These are phyloP conservation scores for Curvularia sp. DNA, from an alignment of 2,329 filamentous ascomycete genomes.

Conservation along the genomic window DNA sequence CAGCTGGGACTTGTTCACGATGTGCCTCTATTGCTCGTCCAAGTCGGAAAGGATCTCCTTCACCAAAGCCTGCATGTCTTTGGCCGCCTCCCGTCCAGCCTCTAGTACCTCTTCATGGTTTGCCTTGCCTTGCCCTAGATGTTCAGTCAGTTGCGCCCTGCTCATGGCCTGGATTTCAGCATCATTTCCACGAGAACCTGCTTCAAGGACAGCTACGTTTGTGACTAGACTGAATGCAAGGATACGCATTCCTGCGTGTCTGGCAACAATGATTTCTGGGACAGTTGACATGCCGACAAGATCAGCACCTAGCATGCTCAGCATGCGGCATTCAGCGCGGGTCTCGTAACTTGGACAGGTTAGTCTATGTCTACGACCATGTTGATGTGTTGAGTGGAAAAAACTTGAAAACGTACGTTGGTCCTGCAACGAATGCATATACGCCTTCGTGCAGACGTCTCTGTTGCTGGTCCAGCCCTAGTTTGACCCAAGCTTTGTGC, in stretches of 20 bases:
- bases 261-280: constrained; percentile 71
- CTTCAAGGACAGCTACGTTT: constrained; percentile 67
- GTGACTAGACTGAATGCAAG: constrained; percentile 72
- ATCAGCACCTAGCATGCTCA: constrained; percentile 68
- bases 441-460: constrained; percentile 68
- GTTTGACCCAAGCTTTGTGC: constrained; percentile 64
- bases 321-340: constrained; percentile 69
- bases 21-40: constrained; percentile 27
- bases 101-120: constrained; percentile 72
- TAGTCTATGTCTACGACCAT: constrained; percentile 13
- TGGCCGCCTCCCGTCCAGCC: constrained; percentile 65
- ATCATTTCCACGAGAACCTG: constrained; percentile 66
- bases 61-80: constrained; percentile 66
- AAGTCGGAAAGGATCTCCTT: constrained; percentile 56
- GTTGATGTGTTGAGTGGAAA: neutral
- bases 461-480: constrained; percentile 55
- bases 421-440: constrained; percentile 70
- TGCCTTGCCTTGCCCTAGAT: constrained; percentile 66
- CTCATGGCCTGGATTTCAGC: constrained; percentile 59
- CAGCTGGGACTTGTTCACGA: neutral
- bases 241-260: constrained; percentile 69
- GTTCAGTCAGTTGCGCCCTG: constrained; percentile 60
- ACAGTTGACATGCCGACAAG: constrained; percentile 76
- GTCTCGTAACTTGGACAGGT: constrained; percentile 65
- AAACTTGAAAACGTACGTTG: constrained; percentile 57